phyloP scores from a whole-genome alignment of 2,329 filamentous ascomycete species.

The Ploettnerulaceae sp. region DNA sequence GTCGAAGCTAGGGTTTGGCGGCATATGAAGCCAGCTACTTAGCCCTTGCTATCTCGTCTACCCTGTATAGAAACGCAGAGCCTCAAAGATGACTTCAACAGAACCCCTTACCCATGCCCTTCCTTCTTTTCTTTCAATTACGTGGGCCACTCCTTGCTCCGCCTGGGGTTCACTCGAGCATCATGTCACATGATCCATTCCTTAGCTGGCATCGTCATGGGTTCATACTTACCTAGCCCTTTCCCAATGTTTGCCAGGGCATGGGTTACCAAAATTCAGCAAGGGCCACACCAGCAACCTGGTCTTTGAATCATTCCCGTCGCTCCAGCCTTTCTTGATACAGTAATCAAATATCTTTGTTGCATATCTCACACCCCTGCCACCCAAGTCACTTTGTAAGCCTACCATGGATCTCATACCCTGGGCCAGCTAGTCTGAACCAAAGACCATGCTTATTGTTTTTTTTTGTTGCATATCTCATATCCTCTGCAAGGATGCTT shows the following conservation, averaged over 20 bases:
- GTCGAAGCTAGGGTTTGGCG: too few species aligned
- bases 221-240: too few species aligned
- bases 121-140: too few species aligned
- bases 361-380: conserved; percentile 1
- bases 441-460: not conserved
- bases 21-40: not conserved
- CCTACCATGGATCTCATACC: too few species aligned
- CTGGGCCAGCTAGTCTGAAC: too few species aligned
- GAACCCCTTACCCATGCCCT: too few species aligned
- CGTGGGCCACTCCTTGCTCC: too few species aligned
- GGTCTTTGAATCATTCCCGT: not conserved
- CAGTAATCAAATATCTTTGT: not conserved
- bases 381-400: too few species aligned
- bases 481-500: not conserved
- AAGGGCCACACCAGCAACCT: not conserved
- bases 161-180: too few species aligned
- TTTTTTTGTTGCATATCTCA: not conserved
- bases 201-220: not conserved
- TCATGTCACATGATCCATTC: not conserved
- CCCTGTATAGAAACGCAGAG: not conserved
- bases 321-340: not conserved
- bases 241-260: too few species aligned
- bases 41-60: not conserved
- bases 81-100: not conserved
- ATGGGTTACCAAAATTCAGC: not conserved